Conservation (phyloP, 768 basidiomycete species). For the Ephemerocybe angulata region DNA sequence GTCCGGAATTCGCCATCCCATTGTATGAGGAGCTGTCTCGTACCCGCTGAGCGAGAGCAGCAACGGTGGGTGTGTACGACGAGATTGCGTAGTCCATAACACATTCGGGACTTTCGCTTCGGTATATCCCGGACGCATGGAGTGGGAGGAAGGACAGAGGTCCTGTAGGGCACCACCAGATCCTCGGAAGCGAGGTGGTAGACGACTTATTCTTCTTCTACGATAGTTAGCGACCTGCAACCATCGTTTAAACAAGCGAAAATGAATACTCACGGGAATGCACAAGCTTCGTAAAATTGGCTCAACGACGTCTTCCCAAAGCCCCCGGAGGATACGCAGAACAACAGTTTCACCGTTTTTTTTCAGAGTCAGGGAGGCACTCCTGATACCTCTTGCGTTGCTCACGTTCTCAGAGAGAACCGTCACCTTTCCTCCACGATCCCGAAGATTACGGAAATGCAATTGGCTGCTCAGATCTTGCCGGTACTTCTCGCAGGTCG, state of each 20-base stretch:
- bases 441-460: not conserved
- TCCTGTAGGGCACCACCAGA: conserved; percentile 5
- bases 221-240: not conserved
- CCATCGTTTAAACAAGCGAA: not conserved
- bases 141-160: conserved; percentile 6
- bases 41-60: not conserved
- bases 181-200: not conserved
- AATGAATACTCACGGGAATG: not conserved
- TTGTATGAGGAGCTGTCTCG: not conserved
- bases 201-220: not conserved
- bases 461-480: not conserved
- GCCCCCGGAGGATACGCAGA: not conserved
- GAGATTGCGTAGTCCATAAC: conserved; percentile 3
- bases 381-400: not conserved
- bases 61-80: conserved; percentile 5
- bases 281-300: conserved; percentile 8
- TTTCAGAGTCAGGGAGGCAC: not conserved
- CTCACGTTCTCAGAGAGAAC: not conserved
- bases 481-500: no score
- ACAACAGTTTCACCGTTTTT: not conserved
- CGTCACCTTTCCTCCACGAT: not conserved
- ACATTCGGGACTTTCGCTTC: not conserved
- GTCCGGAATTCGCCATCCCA: not conserved
- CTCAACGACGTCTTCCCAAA: conserved; percentile 1
- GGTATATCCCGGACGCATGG: conserved; percentile 5